Percentiles rank a stretch among this genome's conserved stretches.
Evolutionary conservation across 768 basidiomycete species (phyloP).

Genomic region (Hericium alpestre): DNA sequence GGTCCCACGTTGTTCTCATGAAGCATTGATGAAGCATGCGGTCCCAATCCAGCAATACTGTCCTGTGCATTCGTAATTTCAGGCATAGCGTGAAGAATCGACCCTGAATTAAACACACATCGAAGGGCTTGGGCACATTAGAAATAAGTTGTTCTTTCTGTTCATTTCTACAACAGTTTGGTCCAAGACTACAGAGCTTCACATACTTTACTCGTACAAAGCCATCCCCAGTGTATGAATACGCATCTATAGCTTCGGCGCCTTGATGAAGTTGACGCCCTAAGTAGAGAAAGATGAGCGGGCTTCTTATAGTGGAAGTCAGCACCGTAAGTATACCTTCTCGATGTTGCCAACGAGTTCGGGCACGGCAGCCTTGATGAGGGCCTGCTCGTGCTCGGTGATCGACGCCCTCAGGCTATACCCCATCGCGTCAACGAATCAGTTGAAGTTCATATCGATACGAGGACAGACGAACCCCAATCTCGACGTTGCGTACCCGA

Average conservation of each 20-base stretch:
- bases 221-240: no score
- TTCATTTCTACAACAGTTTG: no score
- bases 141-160: no score
- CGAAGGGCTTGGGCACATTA: no score
- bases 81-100: no score
- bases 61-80: no score
- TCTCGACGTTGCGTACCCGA: slow-evolving; percentile 79
- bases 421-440: background rate
- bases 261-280: slow-evolving; percentile 4
- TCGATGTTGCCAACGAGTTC: slow-evolving; percentile 69
- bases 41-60: no score
- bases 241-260: slow-evolving; percentile 6
- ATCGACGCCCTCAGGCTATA: slow-evolving; percentile 68
- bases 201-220: no score
- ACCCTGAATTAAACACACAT: no score
- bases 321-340: slow-evolving; percentile 38
- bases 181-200: no score
- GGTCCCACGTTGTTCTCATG: no score
- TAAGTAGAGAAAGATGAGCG: background rate
- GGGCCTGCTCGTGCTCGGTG: slow-evolving; percentile 58
- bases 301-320: background rate
- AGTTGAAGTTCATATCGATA: slow-evolving; percentile 1
- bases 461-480: slow-evolving; percentile 50
- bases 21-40: no score
- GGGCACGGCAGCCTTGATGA: slow-evolving; percentile 71